A percentile compares a stretch with the other conserved stretches of the same genome.
Evolutionary conservation across 2,329 filamentous ascomycete genomes (phyloP).

Genomic region (Talaromyces sp.): DNA sequence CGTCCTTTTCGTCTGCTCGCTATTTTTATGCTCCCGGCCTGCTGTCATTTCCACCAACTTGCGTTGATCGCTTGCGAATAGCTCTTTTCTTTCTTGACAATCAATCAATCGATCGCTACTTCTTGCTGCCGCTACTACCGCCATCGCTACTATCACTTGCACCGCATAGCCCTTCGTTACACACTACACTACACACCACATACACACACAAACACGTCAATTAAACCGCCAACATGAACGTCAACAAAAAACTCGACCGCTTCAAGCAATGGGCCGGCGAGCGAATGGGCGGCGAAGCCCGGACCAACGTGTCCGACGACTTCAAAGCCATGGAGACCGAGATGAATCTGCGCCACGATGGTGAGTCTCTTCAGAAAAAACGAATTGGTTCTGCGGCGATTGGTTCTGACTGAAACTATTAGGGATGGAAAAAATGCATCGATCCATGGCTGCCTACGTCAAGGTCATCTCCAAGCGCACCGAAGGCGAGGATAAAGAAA

Average conservation of each 20-base stretch:
- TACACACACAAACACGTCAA: not conserved
- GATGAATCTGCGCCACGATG: conserved; percentile 83
- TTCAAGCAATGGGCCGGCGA: conserved; percentile 98
- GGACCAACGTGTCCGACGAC: conserved; percentile 80
- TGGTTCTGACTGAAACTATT: not conserved
- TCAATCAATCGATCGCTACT: not conserved
- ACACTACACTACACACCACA: too few relatives aligned
- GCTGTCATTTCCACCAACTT: not conserved
- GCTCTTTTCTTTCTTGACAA: not conserved
- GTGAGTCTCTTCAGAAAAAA: conserved; percentile 46
- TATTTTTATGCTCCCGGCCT: not conserved
- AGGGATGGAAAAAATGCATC: conserved; percentile 76
- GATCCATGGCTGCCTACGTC: conserved; percentile 77
- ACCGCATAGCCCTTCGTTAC: not conserved
- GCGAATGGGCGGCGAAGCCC: conserved; percentile 87
- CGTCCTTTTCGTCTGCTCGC: not conserved
- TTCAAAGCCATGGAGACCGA: conserved; percentile 87
- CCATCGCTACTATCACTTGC: not conserved
- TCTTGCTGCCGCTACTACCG: not conserved
- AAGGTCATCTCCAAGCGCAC: conserved; percentile 82
- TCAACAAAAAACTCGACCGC: conserved; percentile 86
- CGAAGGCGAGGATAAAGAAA: conserved; percentile 83
- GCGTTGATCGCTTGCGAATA: not conserved
- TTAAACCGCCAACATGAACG: conserved; percentile 44
- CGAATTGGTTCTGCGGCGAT: too few relatives aligned